A percentile compares a stretch with the other conserved stretches of the same genome.
Conservation (phyloP, 176 grass and related monocot genomes). For the Musa troglodytarum region DNA sequence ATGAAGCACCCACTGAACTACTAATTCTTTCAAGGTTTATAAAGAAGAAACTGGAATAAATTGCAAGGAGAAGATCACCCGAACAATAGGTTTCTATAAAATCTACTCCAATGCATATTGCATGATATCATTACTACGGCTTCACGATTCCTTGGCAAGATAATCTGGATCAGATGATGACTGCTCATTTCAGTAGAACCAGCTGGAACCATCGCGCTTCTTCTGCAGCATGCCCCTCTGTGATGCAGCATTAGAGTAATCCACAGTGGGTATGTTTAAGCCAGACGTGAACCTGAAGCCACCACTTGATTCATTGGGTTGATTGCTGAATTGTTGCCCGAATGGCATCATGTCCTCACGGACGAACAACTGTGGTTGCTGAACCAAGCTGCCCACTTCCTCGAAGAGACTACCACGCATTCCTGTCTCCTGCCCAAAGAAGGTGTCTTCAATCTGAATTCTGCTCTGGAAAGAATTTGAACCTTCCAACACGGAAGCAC, state of each 20-base stretch:
- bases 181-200: conserved; percentile 3
- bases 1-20: neutral
- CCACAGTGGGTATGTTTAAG: neutral
- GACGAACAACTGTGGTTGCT: neutral
- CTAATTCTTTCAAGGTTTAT: neutral
- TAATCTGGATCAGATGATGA: no score
- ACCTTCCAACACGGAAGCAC: neutral
- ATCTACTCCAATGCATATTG: neutral
- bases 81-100: neutral
- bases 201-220: neutral
- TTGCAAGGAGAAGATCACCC: conserved; percentile 4
- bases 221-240: neutral
- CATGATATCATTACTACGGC: neutral
- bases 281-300: neutral
- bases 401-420: conserved; percentile 7
- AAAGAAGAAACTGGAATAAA: neutral
- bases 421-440: conserved; percentile 6
- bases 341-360: neutral
- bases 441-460: conserved; percentile 5
- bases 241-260: neutral
- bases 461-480: neutral
- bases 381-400: conserved; percentile 2
- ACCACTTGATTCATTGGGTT: neutral
- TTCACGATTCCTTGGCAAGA: neutral
- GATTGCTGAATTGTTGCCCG: neutral